Base-by-base conservation (phyloP, 331 rosid genomes). In the Quercus tomentella region DNA sequence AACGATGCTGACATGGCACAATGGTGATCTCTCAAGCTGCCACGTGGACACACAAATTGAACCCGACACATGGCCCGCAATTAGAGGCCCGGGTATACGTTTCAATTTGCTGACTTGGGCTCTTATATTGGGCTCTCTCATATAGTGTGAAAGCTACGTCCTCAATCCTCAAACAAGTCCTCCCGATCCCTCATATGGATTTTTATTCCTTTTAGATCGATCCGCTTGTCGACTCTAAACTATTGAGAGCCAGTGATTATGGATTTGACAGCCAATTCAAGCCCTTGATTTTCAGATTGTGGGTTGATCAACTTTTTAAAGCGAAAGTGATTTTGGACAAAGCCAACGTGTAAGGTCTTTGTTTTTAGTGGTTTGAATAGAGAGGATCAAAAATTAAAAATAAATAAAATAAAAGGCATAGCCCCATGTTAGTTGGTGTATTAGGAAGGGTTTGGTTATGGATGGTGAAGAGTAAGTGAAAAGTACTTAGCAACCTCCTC, bases 301-400 rank as follows among this genome's bases (percentile, higher is more conserved):
- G 78, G 70, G 73, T 11, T 26, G 75, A 66, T 81, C 66, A 22
- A 66, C 75, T 77, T 82, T 82, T 15, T 21, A 0, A 58, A 56
- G 57, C 20, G 76, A 78, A 79, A 41, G 81, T 35, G 37, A 52
- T 31, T 61, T 37, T 55, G 72, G 87, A 72, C 85, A 86, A 77
- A 81, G 70, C 31, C 51, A 85, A 84, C 88, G 87, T 88, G n/a
- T 88, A 78, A 73, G 84, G 92, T 88, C 97, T 51, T 77, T 84
- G 86, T 83, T 83, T 49, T 5, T 61, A 76, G 84, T 75, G 63
- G 84, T 82, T 82, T 74, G 75, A 82, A 73, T 21, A 63, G 86
- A 84, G 76, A 10, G 54, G 17, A 14, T 12, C 15, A 49, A 14
- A 49, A 14, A 14, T 3, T 6, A 35, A 33, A 35, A 35, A 35